Conservation (phyloP, 2,329 filamentous ascomycete species). For the Scedosporium boydii region DNA sequence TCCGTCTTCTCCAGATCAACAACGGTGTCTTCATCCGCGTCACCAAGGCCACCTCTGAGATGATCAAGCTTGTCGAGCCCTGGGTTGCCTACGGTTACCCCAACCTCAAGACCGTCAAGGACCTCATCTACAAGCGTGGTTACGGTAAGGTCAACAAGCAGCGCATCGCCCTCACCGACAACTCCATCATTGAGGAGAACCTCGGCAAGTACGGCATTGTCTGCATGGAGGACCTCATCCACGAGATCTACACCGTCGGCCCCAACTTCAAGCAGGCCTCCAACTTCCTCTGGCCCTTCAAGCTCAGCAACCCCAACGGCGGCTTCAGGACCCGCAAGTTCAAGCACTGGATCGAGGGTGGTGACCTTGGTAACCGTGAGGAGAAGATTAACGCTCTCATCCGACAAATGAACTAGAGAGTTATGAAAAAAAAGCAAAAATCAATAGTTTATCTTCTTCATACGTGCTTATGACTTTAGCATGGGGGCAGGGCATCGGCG, state of each 20-base stretch:
- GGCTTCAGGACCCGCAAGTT: conserved; percentile 97
- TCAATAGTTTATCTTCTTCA: conserved; percentile 16
- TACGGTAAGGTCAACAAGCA: conserved; percentile 99
- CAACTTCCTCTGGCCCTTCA: conserved; percentile 99
- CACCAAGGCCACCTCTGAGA: conserved; percentile 96
- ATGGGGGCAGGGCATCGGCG: conserved; percentile 3
- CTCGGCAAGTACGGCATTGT: conserved; percentile 98
- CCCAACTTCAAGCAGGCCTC: conserved; percentile 99
- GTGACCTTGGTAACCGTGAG: conserved; percentile 97
- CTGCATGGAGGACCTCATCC: conserved; percentile 98
- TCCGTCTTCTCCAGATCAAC: conserved; percentile 99
- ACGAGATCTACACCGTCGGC: conserved; percentile 97
- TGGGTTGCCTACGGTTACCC: conserved; percentile 99
- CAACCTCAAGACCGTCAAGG: conserved; percentile 97
- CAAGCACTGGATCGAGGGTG: conserved; percentile 97
- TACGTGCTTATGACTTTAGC: conserved; percentile 20
- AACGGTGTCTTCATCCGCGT: conserved; percentile 97
- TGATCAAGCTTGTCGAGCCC: conserved; percentile 97
- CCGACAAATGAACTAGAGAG: conserved; percentile 90
- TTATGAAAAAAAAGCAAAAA: conserved; percentile 16
- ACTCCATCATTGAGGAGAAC: conserved; percentile 91
- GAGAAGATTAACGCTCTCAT: conserved; percentile 95
- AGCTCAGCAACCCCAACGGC: conserved; percentile 96
- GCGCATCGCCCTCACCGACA: conserved; percentile 92
- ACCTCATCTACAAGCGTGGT: conserved; percentile 99